Conservation (phyloP, 176 grass and related monocot genomes). For the Avena atlantica region DNA sequence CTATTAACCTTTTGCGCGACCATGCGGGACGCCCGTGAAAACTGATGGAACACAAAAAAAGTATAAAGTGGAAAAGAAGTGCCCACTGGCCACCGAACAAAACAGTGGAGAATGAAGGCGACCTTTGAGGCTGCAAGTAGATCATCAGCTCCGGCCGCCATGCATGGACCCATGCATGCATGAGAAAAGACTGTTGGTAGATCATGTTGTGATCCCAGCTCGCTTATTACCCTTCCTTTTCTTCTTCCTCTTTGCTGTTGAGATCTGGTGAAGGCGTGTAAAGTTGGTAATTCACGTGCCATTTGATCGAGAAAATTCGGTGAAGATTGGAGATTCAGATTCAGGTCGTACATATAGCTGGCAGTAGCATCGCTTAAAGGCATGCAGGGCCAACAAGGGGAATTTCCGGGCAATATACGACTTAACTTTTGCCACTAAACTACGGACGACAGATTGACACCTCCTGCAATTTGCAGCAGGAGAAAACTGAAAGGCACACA, state of each 20-base stretch:
- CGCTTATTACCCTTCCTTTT: neutral
- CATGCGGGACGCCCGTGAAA: conserved; percentile 28
- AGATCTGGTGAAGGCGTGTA: neutral
- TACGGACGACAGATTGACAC: neutral
- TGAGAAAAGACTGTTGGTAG: neutral
- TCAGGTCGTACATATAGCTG: no score
- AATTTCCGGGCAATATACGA: neutral
- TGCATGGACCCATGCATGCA: neutral
- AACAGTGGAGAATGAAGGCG: conserved; percentile 15
- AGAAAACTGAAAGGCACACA: neutral
- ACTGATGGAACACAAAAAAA: neutral
- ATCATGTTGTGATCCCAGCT: neutral
- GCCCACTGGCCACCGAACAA: neutral
- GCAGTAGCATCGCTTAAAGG: no score
- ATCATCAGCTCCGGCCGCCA: neutral
- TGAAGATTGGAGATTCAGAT: neutral
- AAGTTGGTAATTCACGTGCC: neutral
- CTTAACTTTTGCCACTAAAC: neutral
- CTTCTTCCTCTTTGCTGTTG: no score
- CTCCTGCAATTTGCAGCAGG: no score
- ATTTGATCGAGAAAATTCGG: neutral
- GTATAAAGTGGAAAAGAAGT: neutral
- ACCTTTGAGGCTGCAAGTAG: conserved; percentile 18
- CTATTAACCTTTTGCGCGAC: neutral
- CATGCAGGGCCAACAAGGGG: no score